Percentiles rank a stretch among this genome's conserved stretches.
These are phyloP conservation scores for Musa schizocarpa DNA, from an alignment of 176 grass and related monocot species.

Conservation along the genomic window DNA sequence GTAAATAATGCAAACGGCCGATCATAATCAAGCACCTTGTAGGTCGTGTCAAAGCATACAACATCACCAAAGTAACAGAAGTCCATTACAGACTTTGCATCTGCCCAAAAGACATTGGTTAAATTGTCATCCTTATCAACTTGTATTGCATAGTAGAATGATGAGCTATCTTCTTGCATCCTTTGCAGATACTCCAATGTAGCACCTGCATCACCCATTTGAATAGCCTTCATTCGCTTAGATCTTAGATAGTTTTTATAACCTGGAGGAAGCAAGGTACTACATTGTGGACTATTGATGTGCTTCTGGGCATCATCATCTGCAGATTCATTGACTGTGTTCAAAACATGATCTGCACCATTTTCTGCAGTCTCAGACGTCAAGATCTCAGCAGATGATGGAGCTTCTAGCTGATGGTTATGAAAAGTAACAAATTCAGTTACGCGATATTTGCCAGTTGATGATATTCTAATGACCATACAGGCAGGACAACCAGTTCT, in stretches of 20 bases:
- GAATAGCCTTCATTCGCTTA: constrained; percentile 32
- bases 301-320: constrained; percentile 31
- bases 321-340: constrained; percentile 30
- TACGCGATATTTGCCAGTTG: constrained; percentile 64
- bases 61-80: constrained; percentile 74
- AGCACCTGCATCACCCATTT: constrained; percentile 12
- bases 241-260: constrained; percentile 41
- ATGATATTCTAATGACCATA: constrained; percentile 67
- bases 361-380: constrained; percentile 41
- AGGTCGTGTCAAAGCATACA: constrained; percentile 79
- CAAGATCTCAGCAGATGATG: constrained; percentile 42
- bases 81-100: constrained; percentile 69
- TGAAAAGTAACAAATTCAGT: constrained; percentile 80
- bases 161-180: not conserved
- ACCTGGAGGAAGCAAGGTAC: constrained; percentile 19
- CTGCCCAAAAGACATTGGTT: constrained; percentile 81
- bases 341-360: constrained; percentile 39
- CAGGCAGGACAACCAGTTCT: constrained; percentile 84
- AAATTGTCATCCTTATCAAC: constrained; percentile 3
- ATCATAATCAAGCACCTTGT: constrained; percentile 52
- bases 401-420: constrained; percentile 65
- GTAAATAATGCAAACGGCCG: constrained; percentile 31
- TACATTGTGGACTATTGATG: constrained; percentile 14
- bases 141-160: constrained; percentile 12
- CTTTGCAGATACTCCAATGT: constrained; percentile 6